These are phyloP conservation scores for Groenewaldozyma tartarivorans DNA, from an alignment of 805 yeast species.

Conservation along the genomic window DNA sequence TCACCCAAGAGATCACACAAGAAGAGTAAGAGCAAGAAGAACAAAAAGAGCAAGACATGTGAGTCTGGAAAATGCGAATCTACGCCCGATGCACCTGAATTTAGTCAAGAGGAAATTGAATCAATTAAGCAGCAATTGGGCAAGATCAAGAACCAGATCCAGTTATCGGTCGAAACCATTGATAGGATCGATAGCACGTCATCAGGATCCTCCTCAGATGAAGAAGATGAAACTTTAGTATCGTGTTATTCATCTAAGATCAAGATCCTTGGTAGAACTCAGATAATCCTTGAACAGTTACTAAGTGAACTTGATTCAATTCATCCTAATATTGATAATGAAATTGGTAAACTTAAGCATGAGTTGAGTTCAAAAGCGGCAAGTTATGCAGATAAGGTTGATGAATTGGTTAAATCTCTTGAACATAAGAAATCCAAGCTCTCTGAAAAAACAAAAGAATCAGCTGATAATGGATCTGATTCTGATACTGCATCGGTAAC, in stretches of 20 bases:
- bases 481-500: background rate
- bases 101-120: background rate
- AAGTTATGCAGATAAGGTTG: slow-evolving; percentile 18
- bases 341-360: slow-evolving; percentile 13
- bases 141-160: slow-evolving; percentile 10
- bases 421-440: too few species aligned
- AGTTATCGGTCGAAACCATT: slow-evolving; percentile 14
- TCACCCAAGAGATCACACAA: too few species aligned
- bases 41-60: too few species aligned
- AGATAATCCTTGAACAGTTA: slow-evolving; percentile 18
- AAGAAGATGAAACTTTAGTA: slow-evolving; percentile 4
- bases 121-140: slow-evolving; percentile 3
- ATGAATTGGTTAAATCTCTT: slow-evolving; percentile 12
- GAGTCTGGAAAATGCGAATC: slow-evolving; percentile 38
- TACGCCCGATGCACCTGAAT: slow-evolving; percentile 32
- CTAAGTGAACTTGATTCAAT: slow-evolving; percentile 18
- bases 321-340: slow-evolving; percentile 3
- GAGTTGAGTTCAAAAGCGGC: slow-evolving; percentile 15
- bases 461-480: background rate
- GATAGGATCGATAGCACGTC: slow-evolving; percentile 12
- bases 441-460: too few species aligned
- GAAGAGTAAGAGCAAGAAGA: too few species aligned
- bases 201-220: slow-evolving; percentile 5
- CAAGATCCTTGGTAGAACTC: slow-evolving; percentile 21
- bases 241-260: slow-evolving; percentile 15